phyloP scores from a whole-genome alignment of 441 rosid genomes.

The Metrosideros polymorpha region DNA sequence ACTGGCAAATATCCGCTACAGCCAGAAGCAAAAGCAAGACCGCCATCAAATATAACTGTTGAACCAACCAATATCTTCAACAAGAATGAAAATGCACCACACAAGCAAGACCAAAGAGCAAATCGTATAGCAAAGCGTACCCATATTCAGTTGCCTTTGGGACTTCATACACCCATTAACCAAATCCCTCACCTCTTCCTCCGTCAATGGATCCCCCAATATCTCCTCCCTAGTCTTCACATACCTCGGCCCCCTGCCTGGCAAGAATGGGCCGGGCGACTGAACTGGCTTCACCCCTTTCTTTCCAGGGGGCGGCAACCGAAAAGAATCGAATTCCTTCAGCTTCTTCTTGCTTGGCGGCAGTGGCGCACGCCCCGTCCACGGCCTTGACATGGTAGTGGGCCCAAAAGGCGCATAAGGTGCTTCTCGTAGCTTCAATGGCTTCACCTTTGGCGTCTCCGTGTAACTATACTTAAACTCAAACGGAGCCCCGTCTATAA shows the following conservation, averaged over 20 bases:
- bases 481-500: conserved; percentile 85
- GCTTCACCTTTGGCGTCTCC: conserved; percentile 77
- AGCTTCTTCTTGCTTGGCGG: conserved; percentile 64
- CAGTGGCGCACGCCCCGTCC: conserved; percentile 87
- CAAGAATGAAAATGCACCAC: background rate
- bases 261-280: conserved; percentile 70
- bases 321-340: conserved; percentile 85
- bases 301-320: conserved; percentile 62
- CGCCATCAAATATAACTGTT: background rate
- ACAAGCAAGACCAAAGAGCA: background rate
- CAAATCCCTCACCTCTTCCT: conserved; percentile 59
- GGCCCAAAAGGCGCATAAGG: conserved; percentile 91
- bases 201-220: conserved; percentile 73
- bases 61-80: background rate
- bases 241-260: conserved; percentile 75
- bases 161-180: conserved; percentile 50
- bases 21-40: background rate
- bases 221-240: conserved; percentile 71
- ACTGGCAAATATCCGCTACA: accelerated
- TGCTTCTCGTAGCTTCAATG: conserved; percentile 67
- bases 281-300: conserved; percentile 86
- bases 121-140: conserved; percentile 17
- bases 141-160: conserved; percentile 76
- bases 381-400: conserved; percentile 68
- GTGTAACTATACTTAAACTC: conserved; percentile 96